Conservation (phyloP, 768 basidiomycete genomes). For the Imleria badia region DNA sequence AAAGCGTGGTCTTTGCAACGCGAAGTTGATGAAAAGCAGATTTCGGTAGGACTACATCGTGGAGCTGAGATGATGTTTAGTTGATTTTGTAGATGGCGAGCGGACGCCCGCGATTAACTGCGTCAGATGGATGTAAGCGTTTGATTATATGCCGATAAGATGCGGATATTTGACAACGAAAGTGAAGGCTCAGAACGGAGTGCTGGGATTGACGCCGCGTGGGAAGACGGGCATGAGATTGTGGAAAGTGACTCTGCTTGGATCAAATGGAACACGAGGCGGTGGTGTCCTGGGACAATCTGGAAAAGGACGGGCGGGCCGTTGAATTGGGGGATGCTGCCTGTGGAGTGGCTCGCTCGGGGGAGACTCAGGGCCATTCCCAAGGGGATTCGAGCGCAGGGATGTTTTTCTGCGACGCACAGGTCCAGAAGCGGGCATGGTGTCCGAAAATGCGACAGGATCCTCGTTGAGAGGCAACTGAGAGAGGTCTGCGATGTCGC, state of each 20-base stretch:
- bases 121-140: slow-evolving; percentile 24
- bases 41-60: slow-evolving; percentile 30
- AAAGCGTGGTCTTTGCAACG: slow-evolving; percentile 20
- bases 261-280: slow-evolving; percentile 41
- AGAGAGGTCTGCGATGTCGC: slow-evolving; percentile 68
- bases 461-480: slow-evolving; percentile 43
- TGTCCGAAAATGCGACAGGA: slow-evolving; percentile 18
- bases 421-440: slow-evolving; percentile 44
- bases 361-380: slow-evolving; percentile 23
- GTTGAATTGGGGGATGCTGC: slow-evolving; percentile 29
- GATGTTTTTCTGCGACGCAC: slow-evolving; percentile 59
- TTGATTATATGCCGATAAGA: slow-evolving; percentile 34
- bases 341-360: slow-evolving; percentile 14
- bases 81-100: slow-evolving; percentile 20
- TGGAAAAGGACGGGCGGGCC: slow-evolving; percentile 21
- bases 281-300: slow-evolving; percentile 34
- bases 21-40: slow-evolving; percentile 18
- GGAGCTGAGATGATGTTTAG: slow-evolving; percentile 26
- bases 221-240: slow-evolving; percentile 63
- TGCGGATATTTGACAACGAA: slow-evolving; percentile 10
- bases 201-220: slow-evolving; percentile 20
- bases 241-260: slow-evolving; percentile 50
- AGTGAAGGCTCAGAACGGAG: slow-evolving; percentile 10
- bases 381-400: slow-evolving; percentile 48
- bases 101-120: slow-evolving; percentile 29